Evolutionary conservation across 805 yeast genomes (phyloP).

Genomic region (Saturnispora hagleri): DNA sequence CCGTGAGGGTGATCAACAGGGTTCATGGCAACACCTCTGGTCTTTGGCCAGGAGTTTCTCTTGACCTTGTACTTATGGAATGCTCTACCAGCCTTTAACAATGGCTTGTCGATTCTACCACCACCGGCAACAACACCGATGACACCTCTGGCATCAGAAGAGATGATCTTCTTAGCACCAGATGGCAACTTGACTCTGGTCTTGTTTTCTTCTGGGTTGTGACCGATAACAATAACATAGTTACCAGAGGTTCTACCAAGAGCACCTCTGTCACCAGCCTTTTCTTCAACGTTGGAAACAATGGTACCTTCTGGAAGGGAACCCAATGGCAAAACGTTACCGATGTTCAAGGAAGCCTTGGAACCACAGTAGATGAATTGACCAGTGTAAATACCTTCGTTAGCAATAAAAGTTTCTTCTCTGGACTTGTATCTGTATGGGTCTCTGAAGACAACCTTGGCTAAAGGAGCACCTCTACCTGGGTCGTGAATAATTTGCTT

Average conservation of each 20-base stretch:
- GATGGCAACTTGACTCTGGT: slow-evolving; percentile 99
- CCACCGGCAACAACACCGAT: slow-evolving; percentile 99
- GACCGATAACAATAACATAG: slow-evolving; percentile 98
- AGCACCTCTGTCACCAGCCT: slow-evolving; percentile 99
- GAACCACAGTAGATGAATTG: slow-evolving; percentile 98
- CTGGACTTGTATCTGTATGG: slow-evolving; percentile 98
- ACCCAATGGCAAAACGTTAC: slow-evolving; percentile 96
- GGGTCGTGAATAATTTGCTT: slow-evolving; percentile 98
- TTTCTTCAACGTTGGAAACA: slow-evolving; percentile 96
- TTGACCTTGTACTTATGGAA: slow-evolving; percentile 99
- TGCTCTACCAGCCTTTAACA: slow-evolving; percentile 99
- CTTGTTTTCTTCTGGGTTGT: slow-evolving; percentile 98
- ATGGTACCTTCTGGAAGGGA: slow-evolving; percentile 99
- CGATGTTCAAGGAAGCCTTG: slow-evolving; percentile 93
- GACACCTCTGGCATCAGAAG: slow-evolving; percentile 98
- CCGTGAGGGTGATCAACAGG: slow-evolving; percentile 99
- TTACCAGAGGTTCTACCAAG: slow-evolving; percentile 99
- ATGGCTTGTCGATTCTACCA: slow-evolving; percentile 99
- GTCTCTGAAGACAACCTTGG: slow-evolving; percentile 98
- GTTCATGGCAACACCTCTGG: slow-evolving; percentile 99
- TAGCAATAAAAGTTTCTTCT: slow-evolving; percentile 98
- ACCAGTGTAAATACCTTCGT: slow-evolving; percentile 99
- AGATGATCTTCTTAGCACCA: slow-evolving; percentile 95
- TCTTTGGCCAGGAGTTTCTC: slow-evolving; percentile 99
- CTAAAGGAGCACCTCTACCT: slow-evolving; percentile 99